Conservation (phyloP, 495 filamentous ascomycete species). For the Tuber indicum region DNA sequence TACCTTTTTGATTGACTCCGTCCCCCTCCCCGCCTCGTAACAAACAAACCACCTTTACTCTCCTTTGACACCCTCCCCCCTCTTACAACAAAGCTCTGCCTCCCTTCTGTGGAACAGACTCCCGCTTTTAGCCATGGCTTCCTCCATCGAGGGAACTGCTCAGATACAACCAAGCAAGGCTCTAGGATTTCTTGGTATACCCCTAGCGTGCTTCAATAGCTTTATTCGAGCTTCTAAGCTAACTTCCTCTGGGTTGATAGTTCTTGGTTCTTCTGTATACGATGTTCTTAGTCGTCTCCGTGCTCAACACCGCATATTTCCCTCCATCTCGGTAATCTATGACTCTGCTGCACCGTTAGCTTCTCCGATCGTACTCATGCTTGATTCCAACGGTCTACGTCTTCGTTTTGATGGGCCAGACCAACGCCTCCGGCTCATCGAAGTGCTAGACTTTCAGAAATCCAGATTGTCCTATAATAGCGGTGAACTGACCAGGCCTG, state of each 20-base stretch:
- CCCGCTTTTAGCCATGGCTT: conserved; percentile 27
- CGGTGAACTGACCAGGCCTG: conserved; percentile 68
- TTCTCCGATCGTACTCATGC: conserved; percentile 62
- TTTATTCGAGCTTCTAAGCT: conserved; percentile 2
- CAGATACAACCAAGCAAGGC: conserved; percentile 70
- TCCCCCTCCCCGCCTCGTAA: not conserved
- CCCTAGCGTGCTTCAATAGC: conserved; percentile 1
- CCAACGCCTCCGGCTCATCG: conserved; percentile 82
- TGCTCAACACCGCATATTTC: conserved; percentile 71
- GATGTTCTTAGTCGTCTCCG: conserved; percentile 80
- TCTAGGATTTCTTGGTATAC: conserved; percentile 70
- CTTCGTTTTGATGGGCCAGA: conserved; percentile 90
- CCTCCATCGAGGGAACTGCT: conserved; percentile 48
- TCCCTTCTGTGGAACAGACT: not conserved
- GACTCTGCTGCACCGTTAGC: conserved; percentile 61
- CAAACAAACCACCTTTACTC: not conserved
- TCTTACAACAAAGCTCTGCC: not conserved
- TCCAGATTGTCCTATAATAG: conserved; percentile 74
- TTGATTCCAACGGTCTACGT: conserved; percentile 79
- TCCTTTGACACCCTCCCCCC: not conserved
- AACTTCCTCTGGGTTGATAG: conserved; percentile 46
- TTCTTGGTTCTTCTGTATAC: conserved; percentile 81
- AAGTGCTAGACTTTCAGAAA: conserved; percentile 86
- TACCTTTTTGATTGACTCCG: not conserved
- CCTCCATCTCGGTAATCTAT: conserved; percentile 74